Evolutionary conservation across 2,329 filamentous ascomycete genomes (phyloP), one percentile per base, ranked within the genome.

Genomic region (Acrocalymma vagum): DNA sequence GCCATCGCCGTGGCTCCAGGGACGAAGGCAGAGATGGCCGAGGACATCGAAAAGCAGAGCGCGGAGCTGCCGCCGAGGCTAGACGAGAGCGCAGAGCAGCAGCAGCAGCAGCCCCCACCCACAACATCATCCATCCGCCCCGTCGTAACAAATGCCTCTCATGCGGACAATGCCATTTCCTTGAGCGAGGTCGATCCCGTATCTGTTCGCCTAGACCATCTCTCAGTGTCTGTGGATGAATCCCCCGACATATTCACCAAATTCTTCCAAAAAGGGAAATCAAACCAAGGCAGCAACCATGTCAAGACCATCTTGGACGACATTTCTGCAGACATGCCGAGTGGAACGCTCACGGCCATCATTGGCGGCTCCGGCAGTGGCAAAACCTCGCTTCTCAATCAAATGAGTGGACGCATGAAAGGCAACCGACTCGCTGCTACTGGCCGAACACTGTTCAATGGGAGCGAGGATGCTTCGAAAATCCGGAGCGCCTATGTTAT

Each of bases 341-440:
- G 81, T 6, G 86, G 87, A 3, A 86, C 82, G 3, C 67, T 92
- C 26, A 90, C 86, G 0, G 87, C 87, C 7, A 90, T 91, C 37
- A 83, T 91, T 42, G 87, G 87, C 8, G 86, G 86, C 3, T 86
- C 84, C 58, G 87, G 87, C 14, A 86, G 83, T 2, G 87, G 87
- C 0, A 90, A 90, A 39, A 71, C 63, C 3, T 66, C 63, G 2
- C 42, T 72, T 42, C 72, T 91, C 22, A 91, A 90, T 62, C 81
- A 84, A 14, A 78, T 90, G 71, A 84, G 87, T 9, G 82, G 87
- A 51, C 79, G 87, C 22, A 82, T 90, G 63, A 74, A 77, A 9
- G 71, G 73, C n/a, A 82, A 79, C 53, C 76, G 81, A 20, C 67
- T 78, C 9, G 65, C 70, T 15, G 69, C 72, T 11, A 71, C 76